Percentiles rank a stretch among this genome's conserved stretches.
Evolutionary conservation across 78 protist genomes (phyloP).

Genomic region (Dictyostelium firmibasis): DNA sequence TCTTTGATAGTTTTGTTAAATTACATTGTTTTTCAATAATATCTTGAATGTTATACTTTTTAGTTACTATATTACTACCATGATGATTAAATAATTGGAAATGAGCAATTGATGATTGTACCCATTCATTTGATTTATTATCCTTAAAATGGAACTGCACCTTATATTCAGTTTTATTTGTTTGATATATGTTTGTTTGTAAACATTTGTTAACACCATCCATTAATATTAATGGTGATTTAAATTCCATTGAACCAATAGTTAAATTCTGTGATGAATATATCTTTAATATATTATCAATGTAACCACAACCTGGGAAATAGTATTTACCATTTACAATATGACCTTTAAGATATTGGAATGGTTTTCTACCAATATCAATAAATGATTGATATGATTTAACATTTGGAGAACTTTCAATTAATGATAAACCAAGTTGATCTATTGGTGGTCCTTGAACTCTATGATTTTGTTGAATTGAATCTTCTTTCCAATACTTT

Average conservation of each 20-base stretch:
- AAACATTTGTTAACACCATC: not conserved
- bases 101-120: not conserved
- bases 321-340: not conserved
- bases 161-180: not conserved
- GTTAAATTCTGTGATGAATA: not conserved
- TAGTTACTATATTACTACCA: not conserved
- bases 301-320: conserved; percentile 44
- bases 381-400: conserved; percentile 6
- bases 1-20: not conserved
- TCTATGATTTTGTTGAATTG: not conserved
- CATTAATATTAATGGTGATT: not conserved
- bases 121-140: not conserved
- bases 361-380: not conserved
- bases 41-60: not conserved
- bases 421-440: not conserved
- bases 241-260: not conserved
- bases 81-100: not conserved
- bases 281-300: not conserved
- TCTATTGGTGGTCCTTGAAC: conserved; percentile 6
- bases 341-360: conserved; percentile 24
- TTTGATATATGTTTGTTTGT: not conserved
- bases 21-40: not conserved
- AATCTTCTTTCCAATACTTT: not conserved
- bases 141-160: not conserved
- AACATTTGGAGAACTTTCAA: not conserved